Evolutionary conservation across 306 rosid species (phyloP).

Genomic region (Herpetospermum pedunculosum): DNA sequence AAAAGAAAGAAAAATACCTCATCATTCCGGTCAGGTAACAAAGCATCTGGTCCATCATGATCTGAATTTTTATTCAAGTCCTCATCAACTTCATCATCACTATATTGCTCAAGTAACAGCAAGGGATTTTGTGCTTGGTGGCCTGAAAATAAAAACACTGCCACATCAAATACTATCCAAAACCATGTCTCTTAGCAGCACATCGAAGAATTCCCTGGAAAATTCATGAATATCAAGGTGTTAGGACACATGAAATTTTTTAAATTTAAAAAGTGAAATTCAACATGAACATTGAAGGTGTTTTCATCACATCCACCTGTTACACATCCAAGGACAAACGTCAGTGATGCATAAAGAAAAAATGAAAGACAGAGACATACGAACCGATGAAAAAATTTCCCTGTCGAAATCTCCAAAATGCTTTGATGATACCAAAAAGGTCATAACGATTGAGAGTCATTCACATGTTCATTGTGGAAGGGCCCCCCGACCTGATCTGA

Average conservation of each 20-base stretch:
- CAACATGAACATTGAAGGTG: slow-evolving; percentile 30
- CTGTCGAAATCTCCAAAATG: slow-evolving; percentile 64
- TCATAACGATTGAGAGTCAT: slow-evolving; percentile 44
- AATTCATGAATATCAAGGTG: slow-evolving; percentile 6
- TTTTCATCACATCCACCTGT: slow-evolving; percentile 67
- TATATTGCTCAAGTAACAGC: slow-evolving; percentile 86
- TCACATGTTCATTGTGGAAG: slow-evolving; percentile 68
- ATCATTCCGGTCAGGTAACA: slow-evolving; percentile 20
- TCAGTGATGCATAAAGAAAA: slow-evolving; percentile 52
- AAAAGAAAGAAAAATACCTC: slow-evolving; percentile 36
- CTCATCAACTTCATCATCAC: slow-evolving; percentile 72
- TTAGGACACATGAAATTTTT: slow-evolving; percentile 11
- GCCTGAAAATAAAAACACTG: slow-evolving; percentile 50
- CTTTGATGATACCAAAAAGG: slow-evolving; percentile 56
- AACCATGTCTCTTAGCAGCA: slow-evolving; percentile 8
- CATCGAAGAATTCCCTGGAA: slow-evolving; percentile 1
- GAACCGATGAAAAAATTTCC: slow-evolving; percentile 64
- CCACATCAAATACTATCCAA: slow-evolving; percentile 32
- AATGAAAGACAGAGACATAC: slow-evolving; percentile 76
- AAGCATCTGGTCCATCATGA: slow-evolving; percentile 24
- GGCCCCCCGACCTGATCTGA: slow-evolving; percentile 57
- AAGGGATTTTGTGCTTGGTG: slow-evolving; percentile 64
- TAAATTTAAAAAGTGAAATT: slow-evolving; percentile 16
- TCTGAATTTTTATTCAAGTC: slow-evolving; percentile 33
- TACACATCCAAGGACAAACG: slow-evolving; percentile 38